Percentiles rank a stretch among this genome's conserved stretches.
These are phyloP conservation scores for Gastrolobium villosum DNA, from an alignment of 306 rosid species.

Conservation along the genomic window DNA sequence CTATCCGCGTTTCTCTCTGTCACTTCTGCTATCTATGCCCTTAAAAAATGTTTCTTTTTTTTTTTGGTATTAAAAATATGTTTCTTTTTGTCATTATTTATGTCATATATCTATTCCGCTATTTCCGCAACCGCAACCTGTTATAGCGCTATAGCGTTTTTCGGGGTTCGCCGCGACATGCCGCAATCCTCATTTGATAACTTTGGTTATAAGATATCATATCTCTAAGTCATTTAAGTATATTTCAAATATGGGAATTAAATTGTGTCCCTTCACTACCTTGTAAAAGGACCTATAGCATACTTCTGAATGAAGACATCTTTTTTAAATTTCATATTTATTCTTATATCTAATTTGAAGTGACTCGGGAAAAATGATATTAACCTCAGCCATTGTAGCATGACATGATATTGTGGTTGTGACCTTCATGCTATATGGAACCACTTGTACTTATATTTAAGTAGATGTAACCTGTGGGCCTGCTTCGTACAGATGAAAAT, in stretches of 20 bases:
- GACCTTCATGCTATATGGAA: not conserved
- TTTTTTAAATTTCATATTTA: not conserved
- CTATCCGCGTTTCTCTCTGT: too few relatives aligned
- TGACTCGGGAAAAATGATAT: not conserved
- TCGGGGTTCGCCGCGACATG: too few relatives aligned
- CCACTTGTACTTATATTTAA: not conserved
- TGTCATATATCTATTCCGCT: too few relatives aligned
- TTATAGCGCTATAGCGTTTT: too few relatives aligned
- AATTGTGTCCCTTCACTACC: not conserved
- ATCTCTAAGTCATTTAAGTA: not conserved
- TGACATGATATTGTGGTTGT: not conserved
- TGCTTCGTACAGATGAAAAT: conserved; percentile 19
- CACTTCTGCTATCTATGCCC: too few relatives aligned
- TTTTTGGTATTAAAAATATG: too few relatives aligned
- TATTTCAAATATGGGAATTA: not conserved
- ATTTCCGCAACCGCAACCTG: too few relatives aligned
- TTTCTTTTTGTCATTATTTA: too few relatives aligned
- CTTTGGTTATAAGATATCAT: not conserved
- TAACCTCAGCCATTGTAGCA: not conserved
- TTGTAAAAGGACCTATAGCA: not conserved
- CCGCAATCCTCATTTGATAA: too few relatives aligned
- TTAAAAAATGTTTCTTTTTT: too few relatives aligned
- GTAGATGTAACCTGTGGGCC: conserved; percentile 17
- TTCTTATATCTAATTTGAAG: not conserved
- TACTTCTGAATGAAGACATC: conserved; percentile 18